Evolutionary conservation across 495 filamentous ascomycete species (phyloP), one percentile per base, ranked within the genome.

Genomic region (Penicillium maclennaniae): DNA sequence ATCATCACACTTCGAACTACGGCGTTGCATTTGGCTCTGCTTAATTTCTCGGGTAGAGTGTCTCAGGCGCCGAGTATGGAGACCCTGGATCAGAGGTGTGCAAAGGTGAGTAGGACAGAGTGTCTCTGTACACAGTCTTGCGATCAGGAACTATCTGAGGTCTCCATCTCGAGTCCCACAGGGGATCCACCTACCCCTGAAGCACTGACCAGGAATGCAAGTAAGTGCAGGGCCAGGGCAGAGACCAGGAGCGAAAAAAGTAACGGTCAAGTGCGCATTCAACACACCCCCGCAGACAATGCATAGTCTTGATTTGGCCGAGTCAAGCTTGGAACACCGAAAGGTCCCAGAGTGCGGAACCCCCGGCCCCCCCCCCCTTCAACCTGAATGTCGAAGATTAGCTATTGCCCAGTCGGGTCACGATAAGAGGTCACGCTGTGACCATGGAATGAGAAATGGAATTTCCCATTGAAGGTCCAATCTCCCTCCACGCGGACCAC

Each of bases 101-200:
- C 7, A 31, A 34, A 34, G 10, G 14, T 34, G 31, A 14, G 31
- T 34, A 34, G 31, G 31, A 34, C 31, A 34, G 31, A 14, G 31
- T 14, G 31, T 12, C 10, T 10, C 10, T 3, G 31, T 34, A 34
- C 10, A 12, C 31, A 2, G 8, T 34, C 31, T 34, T 12, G 31
- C 10, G 27, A 31, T 34, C 31, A 34, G 31, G 31, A 34, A 14
- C 31, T 34, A 9, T 34, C n/a, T 50, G 58, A 61, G 54, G 54
- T 51, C 55, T 55, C 49, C 49, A 54, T 60, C 52, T 47, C 48
- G 48, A 27, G 59, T 53, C 48, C 55, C 55, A 58, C 55, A 34
- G 0, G 12, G 47, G 53, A 40, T 58, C 59, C 59, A 62, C 59
- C 50, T 62, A 62, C 59, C 59, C 59, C 59, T 62, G 59, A 59